A percentile compares a stretch with the other conserved stretches of the same genome.
Evolutionary conservation across 2,329 filamentous ascomycete genomes (phyloP).

Genomic region (Penicillium sp.): DNA sequence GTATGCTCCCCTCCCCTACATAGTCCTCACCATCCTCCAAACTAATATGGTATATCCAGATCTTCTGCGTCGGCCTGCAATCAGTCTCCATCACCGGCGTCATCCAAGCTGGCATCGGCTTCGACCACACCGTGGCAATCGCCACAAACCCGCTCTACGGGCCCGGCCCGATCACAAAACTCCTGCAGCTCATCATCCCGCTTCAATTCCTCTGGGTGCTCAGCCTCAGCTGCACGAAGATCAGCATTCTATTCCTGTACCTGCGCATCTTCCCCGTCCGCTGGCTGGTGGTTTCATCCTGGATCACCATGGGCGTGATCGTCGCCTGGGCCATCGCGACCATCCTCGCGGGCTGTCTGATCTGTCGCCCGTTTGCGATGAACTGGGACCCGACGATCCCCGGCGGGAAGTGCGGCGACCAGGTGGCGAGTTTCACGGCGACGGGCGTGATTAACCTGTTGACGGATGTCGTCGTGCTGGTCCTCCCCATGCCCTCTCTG

Average conservation of each 20-base stretch:
- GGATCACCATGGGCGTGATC: constrained; percentile 26
- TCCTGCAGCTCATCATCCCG: constrained; percentile 29
- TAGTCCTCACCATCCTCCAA: not conserved
- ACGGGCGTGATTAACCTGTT: constrained; percentile 31
- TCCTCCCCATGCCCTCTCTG: constrained; percentile 28
- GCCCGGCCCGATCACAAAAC: constrained; percentile 25
- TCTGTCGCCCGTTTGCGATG: constrained; percentile 31
- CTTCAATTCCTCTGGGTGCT: constrained; percentile 33
- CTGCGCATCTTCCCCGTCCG: constrained; percentile 29
- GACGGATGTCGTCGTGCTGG: constrained; percentile 31
- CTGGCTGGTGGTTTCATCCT: constrained; percentile 19
- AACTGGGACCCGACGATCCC: constrained; percentile 33
- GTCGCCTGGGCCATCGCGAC: constrained; percentile 33
- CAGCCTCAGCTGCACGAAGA: constrained; percentile 30
- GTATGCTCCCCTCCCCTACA: constrained; percentile 14
- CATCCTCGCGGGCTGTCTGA: constrained; percentile 28
- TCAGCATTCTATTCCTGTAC: constrained; percentile 30
- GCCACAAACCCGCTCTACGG: constrained; percentile 20
- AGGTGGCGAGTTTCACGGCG: constrained; percentile 28
- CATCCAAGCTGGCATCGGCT: constrained; percentile 29
- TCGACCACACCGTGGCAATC: constrained; percentile 25
- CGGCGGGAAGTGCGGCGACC: constrained; percentile 27
- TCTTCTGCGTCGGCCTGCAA: constrained; percentile 30
- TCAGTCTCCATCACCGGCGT: constrained; percentile 30
- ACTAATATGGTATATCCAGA: constrained; percentile 7